A percentile compares a stretch with the other conserved stretches of the same genome.
These are phyloP conservation scores for Trichoderma sp. DNA, from an alignment of 2,329 filamentous ascomycete species.

Conservation along the genomic window DNA sequence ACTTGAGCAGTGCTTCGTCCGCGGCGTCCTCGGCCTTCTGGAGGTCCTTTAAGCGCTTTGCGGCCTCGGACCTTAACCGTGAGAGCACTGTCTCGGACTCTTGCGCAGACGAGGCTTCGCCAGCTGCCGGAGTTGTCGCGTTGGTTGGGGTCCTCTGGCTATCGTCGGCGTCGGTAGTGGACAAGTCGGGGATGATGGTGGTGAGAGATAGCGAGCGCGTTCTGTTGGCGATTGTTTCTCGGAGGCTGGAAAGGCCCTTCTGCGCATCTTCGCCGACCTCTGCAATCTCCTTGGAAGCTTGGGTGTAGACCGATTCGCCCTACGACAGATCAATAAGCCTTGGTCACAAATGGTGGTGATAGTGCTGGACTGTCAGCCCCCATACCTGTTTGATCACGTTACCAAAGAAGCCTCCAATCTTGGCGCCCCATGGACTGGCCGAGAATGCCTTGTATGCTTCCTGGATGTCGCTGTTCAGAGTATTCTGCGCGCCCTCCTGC, in stretches of 20 bases:
- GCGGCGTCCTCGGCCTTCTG: constrained; percentile 93
- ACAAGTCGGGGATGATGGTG: constrained; percentile 37
- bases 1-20: constrained; percentile 89
- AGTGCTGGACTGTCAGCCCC: background rate
- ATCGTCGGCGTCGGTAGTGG: constrained; percentile 39
- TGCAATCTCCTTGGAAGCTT: constrained; percentile 81
- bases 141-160: constrained; percentile 53
- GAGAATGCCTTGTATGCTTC: constrained; percentile 95
- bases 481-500: constrained; percentile 48
- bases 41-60: constrained; percentile 83
- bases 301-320: constrained; percentile 81
- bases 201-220: constrained; percentile 74
- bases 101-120: constrained; percentile 49
- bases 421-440: constrained; percentile 85
- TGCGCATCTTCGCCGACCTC: constrained; percentile 79
- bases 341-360: background rate
- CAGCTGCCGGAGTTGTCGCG: constrained; percentile 41
- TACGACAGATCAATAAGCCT: constrained; percentile 41
- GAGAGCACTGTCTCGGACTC: constrained; percentile 69
- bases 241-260: constrained; percentile 74
- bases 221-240: constrained; percentile 67
- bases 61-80: constrained; percentile 73
- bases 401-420: constrained; percentile 84
- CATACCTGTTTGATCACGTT: constrained; percentile 88
- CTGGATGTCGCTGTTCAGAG: constrained; percentile 85